phyloP scores from a whole-genome alignment of 768 basidiomycete genomes.

The Agaricus subrufescens region DNA sequence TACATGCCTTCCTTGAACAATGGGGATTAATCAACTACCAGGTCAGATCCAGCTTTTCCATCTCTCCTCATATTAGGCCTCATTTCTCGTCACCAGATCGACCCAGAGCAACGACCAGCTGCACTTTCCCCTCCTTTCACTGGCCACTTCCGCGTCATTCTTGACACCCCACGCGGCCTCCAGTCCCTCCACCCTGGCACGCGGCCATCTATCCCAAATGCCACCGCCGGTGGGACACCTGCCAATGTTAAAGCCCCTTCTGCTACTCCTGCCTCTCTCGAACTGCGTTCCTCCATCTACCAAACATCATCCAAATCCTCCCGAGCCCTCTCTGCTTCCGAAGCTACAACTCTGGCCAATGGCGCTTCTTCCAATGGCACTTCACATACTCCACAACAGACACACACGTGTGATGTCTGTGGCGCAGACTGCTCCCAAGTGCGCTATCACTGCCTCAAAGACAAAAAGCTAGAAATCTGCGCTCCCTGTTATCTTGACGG shows the following conservation, averaged over 20 bases:
- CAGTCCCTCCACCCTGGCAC: constrained; percentile 89
- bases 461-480: constrained; percentile 88
- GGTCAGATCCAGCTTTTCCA: constrained; percentile 39
- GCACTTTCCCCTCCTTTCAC: constrained; percentile 96
- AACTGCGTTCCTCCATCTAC: constrained; percentile 85
- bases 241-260: constrained; percentile 20
- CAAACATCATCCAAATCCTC: constrained; percentile 85
- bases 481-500: constrained; percentile 93
- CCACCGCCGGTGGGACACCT: constrained; percentile 45
- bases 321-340: constrained; percentile 57
- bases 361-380: constrained; percentile 48
- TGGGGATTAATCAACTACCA: constrained; percentile 99
- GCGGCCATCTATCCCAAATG: constrained; percentile 43
- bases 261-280: constrained; percentile 67
- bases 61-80: constrained; percentile 1
- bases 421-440: constrained; percentile 86
- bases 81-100: constrained; percentile 56
- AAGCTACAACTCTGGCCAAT: constrained; percentile 63
- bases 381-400: constrained; percentile 36
- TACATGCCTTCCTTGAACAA: constrained; percentile 97
- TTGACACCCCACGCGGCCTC: constrained; percentile 94
- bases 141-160: constrained; percentile 95
- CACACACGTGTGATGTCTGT: constrained; percentile 88
- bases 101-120: constrained; percentile 93
- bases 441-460: constrained; percentile 91